Base-by-base conservation (phyloP, 495 filamentous ascomycete species). In the Corynascus novoguineensis region DNA sequence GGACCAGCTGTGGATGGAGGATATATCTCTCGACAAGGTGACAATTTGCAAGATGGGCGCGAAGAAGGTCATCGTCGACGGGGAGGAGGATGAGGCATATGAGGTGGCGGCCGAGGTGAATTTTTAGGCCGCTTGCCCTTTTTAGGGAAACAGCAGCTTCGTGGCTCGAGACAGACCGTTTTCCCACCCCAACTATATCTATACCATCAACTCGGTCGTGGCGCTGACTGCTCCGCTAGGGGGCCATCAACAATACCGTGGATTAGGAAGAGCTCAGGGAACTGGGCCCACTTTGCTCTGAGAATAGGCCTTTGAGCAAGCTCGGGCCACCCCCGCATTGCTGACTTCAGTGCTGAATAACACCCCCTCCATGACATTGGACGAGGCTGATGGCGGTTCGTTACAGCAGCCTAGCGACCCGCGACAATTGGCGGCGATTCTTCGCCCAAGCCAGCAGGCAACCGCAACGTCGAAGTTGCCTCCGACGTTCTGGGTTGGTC, bases 21-120 rank as follows among this genome's bases (percentile, higher is more conserved):
- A 81, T 50, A 73, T 88, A 17, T 71, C 68, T 17, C 52, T 92
- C 32, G 81, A 87, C 50, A 80, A 73, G 35, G 65, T 95, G 8
- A 82, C 78, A 29, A 84, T 95, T 48, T 92, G 86, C 64, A 80
- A 79, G 69, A 91, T 92, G 88, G 88, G 88, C 1, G 87, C 88
- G 38, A 83, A 81, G 75, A 81, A 81, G 63, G 64, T 79, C 19
- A 62, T 75, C 12, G 69, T 62, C n/a, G 64, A 50, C 14, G 63
- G 61, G n/a, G 68, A 79, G 53, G 72, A 64, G 59, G 73, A 73
- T 55, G 72, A 67, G 67, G 70, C 61, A 56, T 84, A 82, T 59
- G 76, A 78, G 51, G 77, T 79, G 40, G 81, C 72, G 31, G 77
- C 70, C 12, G 77, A 77, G 58, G 72, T 81, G 53, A 74, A 64